A percentile compares a stretch with the other conserved stretches of the same genome.
phyloP scores from a whole-genome alignment of 1,284 basidiomycete genomes.

The Trichosporon faecale region DNA sequence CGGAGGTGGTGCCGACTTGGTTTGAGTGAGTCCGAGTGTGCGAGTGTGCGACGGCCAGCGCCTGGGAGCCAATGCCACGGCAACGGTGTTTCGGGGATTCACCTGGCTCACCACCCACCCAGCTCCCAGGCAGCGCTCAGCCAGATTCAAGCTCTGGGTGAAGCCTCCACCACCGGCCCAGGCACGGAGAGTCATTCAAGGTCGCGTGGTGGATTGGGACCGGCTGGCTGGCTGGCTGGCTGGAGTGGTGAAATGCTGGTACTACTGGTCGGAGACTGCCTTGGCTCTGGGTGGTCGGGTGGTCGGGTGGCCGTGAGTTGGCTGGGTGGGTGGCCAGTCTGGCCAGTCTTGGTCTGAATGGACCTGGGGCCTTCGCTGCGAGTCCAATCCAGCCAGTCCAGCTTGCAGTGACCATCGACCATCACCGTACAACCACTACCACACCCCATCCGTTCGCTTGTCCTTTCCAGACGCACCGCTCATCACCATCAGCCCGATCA shows the following conservation, averaged over 20 bases:
- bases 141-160: not conserved
- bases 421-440: not conserved
- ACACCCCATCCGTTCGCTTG: not conserved
- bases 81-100: not conserved
- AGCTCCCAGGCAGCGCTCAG: not conserved
- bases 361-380: not conserved
- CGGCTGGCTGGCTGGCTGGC: not conserved
- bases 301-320: not conserved
- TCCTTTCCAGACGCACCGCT: not conserved
- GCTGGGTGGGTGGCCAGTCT: not conserved
- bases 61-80: not conserved
- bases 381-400: not conserved
- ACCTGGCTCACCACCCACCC: not conserved
- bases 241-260: not conserved
- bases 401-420: not conserved
- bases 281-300: not conserved
- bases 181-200: not conserved
- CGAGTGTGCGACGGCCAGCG: not conserved
- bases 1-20: constrained; percentile 5
- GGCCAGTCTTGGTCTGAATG: no score
- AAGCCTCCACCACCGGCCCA: not conserved
- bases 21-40: constrained; percentile 1
- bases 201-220: not conserved
- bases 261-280: no score
- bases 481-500: constrained; percentile 2